These are phyloP conservation scores for Trichoderma pleuroti DNA, from an alignment of 2,329 filamentous ascomycete species.

Conservation along the genomic window DNA sequence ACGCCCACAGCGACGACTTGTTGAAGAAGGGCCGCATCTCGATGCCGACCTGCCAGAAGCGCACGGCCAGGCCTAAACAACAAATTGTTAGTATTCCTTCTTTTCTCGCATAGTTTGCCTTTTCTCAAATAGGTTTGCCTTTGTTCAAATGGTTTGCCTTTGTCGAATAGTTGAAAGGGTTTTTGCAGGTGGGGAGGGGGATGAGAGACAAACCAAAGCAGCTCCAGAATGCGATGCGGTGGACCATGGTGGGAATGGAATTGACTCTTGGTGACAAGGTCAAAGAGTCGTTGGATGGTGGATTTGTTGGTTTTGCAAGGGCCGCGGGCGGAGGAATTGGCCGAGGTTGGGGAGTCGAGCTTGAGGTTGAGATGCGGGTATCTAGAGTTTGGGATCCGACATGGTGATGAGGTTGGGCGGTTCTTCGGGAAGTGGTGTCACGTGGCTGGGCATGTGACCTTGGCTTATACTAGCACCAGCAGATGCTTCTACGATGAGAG, in stretches of 20 bases:
- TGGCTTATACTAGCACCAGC: background rate
- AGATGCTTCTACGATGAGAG: background rate
- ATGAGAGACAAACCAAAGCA: slow-evolving; percentile 72
- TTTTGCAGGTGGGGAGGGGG: background rate
- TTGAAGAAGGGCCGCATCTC: slow-evolving; percentile 96
- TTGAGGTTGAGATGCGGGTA: background rate
- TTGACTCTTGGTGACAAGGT: background rate
- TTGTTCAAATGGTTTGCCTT: too few species aligned
- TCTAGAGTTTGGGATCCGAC: slow-evolving; percentile 25
- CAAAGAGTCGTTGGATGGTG: background rate
- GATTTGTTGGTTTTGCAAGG: slow-evolving; percentile 7
- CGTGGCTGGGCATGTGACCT: background rate
- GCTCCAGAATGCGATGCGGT: slow-evolving; percentile 74
- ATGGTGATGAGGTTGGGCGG: slow-evolving; percentile 27
- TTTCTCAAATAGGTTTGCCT: too few species aligned
- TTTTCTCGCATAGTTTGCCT: too few species aligned
- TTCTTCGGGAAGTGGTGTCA: slow-evolving; percentile 6
- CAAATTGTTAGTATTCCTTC: background rate
- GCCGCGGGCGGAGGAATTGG: slow-evolving; percentile 15
- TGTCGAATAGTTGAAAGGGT: background rate
- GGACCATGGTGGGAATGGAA: slow-evolving; percentile 48
- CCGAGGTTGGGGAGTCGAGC: slow-evolving; percentile 18
- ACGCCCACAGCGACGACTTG: slow-evolving; percentile 79
- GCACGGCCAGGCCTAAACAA: slow-evolving; percentile 74
- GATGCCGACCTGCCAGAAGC: slow-evolving; percentile 95